Evolutionary conservation across 2,329 filamentous ascomycete genomes (phyloP).

Genomic region (Chrysosporium queenslandicum): DNA sequence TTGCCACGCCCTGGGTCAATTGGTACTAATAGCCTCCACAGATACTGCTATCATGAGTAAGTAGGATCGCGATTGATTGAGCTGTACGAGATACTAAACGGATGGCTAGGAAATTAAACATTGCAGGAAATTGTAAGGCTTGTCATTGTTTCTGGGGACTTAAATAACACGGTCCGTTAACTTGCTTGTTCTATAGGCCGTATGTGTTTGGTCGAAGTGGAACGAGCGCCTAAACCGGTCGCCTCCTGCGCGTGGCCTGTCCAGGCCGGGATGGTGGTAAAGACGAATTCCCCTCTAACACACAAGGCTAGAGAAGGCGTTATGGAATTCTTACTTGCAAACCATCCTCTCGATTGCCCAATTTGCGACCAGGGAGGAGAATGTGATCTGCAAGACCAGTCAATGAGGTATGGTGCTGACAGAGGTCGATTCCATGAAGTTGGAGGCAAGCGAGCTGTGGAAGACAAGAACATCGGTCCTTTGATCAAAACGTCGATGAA

Average conservation of each 20-base stretch:
- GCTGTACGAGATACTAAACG: not conserved
- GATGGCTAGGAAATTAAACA: constrained; percentile 73
- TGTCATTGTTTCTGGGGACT: not conserved
- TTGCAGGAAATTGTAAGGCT: constrained; percentile 78
- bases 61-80: constrained; percentile 26
- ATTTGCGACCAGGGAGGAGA: constrained; percentile 99
- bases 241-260: constrained; percentile 98
- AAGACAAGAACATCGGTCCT: constrained; percentile 98
- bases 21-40: constrained; percentile 34
- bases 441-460: constrained; percentile 89
- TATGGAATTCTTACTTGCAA: constrained; percentile 96
- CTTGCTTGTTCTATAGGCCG: constrained; percentile 41
- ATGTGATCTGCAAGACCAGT: constrained; percentile 98
- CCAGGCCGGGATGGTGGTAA: constrained; percentile 96
- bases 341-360: constrained; percentile 91
- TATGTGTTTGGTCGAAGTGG: constrained; percentile 98
- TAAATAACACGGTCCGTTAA: not conserved
- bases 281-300: constrained; percentile 89
- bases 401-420: constrained; percentile 95
- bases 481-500: constrained; percentile 99
- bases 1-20: not conserved
- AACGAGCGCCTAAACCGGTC: constrained; percentile 89
- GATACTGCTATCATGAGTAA: constrained; percentile 99
- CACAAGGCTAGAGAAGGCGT: constrained; percentile 98
- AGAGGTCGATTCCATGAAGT: constrained; percentile 94